Evolutionary conservation across 345 rosid genomes (phyloP), one percentile per base, ranked within the genome.

Genomic region (Eucalyptus tenuipes): DNA sequence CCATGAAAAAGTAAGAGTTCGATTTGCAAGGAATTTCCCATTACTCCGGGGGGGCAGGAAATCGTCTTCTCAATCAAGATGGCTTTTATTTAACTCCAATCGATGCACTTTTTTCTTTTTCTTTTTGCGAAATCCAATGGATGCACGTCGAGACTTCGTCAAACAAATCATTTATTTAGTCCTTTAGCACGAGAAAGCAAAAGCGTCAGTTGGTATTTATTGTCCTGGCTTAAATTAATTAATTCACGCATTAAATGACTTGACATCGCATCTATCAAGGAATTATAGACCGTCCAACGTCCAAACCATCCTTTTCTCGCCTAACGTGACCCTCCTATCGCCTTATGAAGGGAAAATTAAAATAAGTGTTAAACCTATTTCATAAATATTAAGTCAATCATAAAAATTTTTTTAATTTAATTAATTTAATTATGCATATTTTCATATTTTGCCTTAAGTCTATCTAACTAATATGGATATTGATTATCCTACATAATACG

Each of bases 401-500:
- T 10, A 55, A 24, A 0, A n/a, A n/a, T n/a, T 2, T 52, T 52
- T 52, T 52, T 2, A 20, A 52, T 52, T 52, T 52, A 52, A 52
- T 52, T 52, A 52, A 52, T 52, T 52, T 52, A 52, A 52, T 20
- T 52, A 20, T 52, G 8, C 25, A 52, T 8, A 52, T 52, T 20
- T 52, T 20, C 25, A 20, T 52, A 20, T 52, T 52, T 52, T 52
- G 4, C 4, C 2, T 52, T 52, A 20, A 52, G 1, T 3, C 5
- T 7, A 52, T 2, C 10, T 52, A 7, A 52, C 6, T 10, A 25
- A 55, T 4, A 0, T 55, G 1, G 0, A 24, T 10, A 1, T 55
- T 55, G 1, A 55, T 22, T 10, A 55, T 24, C 1, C 6, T 55
- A 55, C 1, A 0, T 24, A 2, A 4, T 6, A 24, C 1, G 1